Conservation (phyloP, 2,329 filamentous ascomycete genomes). For the Epichloe sp. region DNA sequence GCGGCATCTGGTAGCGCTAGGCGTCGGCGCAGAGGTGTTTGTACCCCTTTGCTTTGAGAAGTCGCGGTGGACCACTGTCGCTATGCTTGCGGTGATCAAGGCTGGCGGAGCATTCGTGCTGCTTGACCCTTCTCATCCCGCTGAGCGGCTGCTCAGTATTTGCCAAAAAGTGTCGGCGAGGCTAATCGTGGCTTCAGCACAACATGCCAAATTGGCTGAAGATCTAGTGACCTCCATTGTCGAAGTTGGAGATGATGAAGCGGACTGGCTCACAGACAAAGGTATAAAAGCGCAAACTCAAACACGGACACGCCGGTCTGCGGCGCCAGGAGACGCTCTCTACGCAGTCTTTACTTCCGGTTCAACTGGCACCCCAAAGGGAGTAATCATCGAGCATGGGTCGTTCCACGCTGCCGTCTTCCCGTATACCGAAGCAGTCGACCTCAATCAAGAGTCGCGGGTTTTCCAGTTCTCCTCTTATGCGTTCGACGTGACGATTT, state of each 20-base stretch:
- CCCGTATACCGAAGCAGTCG: not conserved
- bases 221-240: not conserved
- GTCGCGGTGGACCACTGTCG: constrained; percentile 4
- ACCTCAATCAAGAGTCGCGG: not conserved
- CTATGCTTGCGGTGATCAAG: constrained; percentile 3
- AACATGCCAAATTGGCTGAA: not conserved
- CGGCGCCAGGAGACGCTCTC: not conserved
- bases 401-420: not conserved
- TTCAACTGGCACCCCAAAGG: not conserved
- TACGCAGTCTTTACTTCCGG: not conserved
- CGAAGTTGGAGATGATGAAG: not conserved
- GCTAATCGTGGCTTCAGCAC: not conserved
- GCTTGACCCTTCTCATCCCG: constrained; percentile 5
- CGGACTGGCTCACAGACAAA: no score
- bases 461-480: constrained; percentile 10
- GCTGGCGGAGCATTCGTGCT: not conserved
- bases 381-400: not conserved
- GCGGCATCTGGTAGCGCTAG: not conserved
- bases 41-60: constrained; percentile 5
- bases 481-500: constrained; percentile 10
- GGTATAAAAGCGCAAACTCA: not conserved
- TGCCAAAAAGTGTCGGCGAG: not conserved
- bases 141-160: not conserved
- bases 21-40: not conserved
- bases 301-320: no score